Conservation (phyloP, 176 grass and related monocot species). For the Raddia guianensis region DNA sequence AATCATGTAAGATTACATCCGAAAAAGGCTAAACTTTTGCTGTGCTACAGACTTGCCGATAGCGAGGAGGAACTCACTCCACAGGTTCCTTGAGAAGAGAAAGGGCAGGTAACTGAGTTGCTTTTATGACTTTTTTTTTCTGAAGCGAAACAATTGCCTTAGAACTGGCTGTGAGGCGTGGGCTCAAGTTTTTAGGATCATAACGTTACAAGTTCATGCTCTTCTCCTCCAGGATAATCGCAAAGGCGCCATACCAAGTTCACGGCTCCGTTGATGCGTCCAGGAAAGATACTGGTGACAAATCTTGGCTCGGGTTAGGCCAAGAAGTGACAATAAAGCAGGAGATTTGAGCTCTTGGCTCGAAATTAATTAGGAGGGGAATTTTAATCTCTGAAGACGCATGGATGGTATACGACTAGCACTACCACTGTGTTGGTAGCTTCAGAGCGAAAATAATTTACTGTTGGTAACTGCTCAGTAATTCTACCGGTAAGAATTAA, state of each 20-base stretch:
- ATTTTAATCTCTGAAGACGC: not conserved
- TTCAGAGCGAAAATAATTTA: slow-evolving; percentile 39
- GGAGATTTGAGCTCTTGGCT: slow-evolving; percentile 29
- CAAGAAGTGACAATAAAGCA: slow-evolving; percentile 33
- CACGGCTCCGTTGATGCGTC: slow-evolving; percentile 16
- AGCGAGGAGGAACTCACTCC: slow-evolving; percentile 61
- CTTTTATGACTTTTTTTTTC: not conserved
- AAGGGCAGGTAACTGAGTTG: slow-evolving; percentile 57
- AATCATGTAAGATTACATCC: not conserved
- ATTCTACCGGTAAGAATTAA: not conserved
- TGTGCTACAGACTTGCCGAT: slow-evolving; percentile 54
- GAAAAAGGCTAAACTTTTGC: not conserved
- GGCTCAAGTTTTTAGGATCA: not conserved
- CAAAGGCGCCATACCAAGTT: slow-evolving; percentile 56
- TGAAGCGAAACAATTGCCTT: not conserved
- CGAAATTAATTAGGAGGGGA: not conserved
- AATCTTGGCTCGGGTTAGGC: slow-evolving; percentile 43
- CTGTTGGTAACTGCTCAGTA: slow-evolving; percentile 8
- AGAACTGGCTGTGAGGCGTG: not conserved
- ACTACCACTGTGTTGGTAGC: slow-evolving; percentile 1
- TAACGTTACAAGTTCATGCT: not conserved
- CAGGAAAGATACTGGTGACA: slow-evolving; percentile 29
- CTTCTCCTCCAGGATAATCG: slow-evolving; percentile 31
- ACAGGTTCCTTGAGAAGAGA: slow-evolving; percentile 77
- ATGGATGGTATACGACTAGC: not conserved